Conservation (phyloP, 2,329 filamentous ascomycete genomes). For the Shiraia sp. region DNA sequence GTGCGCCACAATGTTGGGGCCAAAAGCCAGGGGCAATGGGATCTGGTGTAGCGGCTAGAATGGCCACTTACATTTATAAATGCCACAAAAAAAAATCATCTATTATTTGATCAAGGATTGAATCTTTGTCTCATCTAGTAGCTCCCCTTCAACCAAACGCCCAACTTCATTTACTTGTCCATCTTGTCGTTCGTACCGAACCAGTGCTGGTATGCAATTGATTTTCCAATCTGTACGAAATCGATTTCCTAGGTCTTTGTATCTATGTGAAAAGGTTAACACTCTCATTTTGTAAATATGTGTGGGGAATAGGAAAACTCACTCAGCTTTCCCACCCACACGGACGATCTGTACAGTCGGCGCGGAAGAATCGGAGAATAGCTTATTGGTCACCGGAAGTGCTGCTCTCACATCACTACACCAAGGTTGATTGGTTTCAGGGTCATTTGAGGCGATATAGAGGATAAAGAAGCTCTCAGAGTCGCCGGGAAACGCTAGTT, state of each 20-base stretch:
- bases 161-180: conserved; percentile 7
- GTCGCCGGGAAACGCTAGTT: background rate
- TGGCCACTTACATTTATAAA: too few relatives aligned
- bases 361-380: background rate
- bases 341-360: background rate
- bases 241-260: conserved; percentile 3
- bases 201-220: conserved; percentile 2
- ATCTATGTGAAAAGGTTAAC: too few relatives aligned
- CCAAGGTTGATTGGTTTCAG: conserved; percentile 1
- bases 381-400: background rate
- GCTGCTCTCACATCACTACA: conserved; percentile 2
- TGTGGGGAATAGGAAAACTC: too few relatives aligned
- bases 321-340: background rate
- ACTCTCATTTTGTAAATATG: too few relatives aligned
- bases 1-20: too few relatives aligned
- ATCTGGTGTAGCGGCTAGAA: too few relatives aligned
- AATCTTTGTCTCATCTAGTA: conserved; percentile 5
- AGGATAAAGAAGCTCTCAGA: background rate
- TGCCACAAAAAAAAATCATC: too few relatives aligned
- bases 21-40: too few relatives aligned
- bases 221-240: conserved; percentile 7
- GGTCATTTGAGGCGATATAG: background rate
- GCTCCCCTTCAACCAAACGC: conserved; percentile 4
- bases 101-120: background rate
- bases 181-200: conserved; percentile 3